These are phyloP conservation scores for Blastobotrys buckinghamii DNA, from an alignment of 1,139 yeast genomes.

Conservation along the genomic window DNA sequence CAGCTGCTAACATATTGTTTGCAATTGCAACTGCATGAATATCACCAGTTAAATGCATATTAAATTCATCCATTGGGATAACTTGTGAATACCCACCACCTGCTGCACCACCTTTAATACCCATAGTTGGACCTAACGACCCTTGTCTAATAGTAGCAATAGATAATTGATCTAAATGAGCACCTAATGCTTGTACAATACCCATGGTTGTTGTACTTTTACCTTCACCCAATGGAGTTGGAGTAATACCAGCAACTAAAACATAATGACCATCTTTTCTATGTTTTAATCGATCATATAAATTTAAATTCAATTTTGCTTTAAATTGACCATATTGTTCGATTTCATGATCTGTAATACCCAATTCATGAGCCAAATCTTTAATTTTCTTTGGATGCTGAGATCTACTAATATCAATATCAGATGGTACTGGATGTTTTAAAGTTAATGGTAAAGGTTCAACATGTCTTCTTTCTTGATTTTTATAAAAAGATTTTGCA, in stretches of 20 bases:
- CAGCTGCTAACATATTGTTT: conserved; percentile 92
- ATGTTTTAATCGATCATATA: conserved; percentile 63
- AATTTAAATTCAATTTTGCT: conserved; percentile 78
- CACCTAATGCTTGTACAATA: conserved; percentile 91
- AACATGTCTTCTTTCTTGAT: conserved; percentile 30
- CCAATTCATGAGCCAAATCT: conserved; percentile 78
- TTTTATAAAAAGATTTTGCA: conserved; percentile 48
- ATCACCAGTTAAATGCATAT: conserved; percentile 97
- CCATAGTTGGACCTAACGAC: conserved; percentile 98
- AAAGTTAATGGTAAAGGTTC: conserved; percentile 61
- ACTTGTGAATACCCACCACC: conserved; percentile 99
- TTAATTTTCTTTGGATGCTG: conserved; percentile 83
- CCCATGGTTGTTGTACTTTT: conserved; percentile 97
- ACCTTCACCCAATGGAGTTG: conserved; percentile 98
- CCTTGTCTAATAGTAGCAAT: conserved; percentile 98
- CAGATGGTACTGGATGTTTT: conserved; percentile 84
- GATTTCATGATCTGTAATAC: conserved; percentile 72
- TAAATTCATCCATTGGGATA: conserved; percentile 98
- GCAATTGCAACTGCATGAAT: conserved; percentile 97
- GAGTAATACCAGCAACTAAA: conserved; percentile 95
- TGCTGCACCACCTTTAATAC: conserved; percentile 99
- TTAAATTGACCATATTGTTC: conserved; percentile 91
- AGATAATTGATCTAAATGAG: conserved; percentile 78
- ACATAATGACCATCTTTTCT: conserved; percentile 83
- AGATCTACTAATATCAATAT: conserved; percentile 84